A percentile compares a stretch with the other conserved stretches of the same genome.
These are phyloP conservation scores for Xylariaceae sp. DNA, from an alignment of 2,329 filamentous ascomycete genomes.

Conservation along the genomic window DNA sequence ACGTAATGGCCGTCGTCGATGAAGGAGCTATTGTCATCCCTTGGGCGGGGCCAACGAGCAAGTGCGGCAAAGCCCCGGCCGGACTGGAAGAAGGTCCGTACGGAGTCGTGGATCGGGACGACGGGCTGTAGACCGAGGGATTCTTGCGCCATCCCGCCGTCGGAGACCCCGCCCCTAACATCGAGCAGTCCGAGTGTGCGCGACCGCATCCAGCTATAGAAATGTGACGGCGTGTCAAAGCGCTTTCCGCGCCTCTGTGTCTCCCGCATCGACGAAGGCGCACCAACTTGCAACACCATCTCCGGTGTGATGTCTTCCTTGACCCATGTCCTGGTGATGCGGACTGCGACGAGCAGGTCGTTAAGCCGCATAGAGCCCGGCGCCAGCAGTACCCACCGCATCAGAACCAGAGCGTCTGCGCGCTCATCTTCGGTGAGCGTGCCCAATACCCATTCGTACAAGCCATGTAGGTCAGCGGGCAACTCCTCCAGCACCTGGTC, in stretches of 20 bases:
- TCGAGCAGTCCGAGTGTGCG: constrained; percentile 8
- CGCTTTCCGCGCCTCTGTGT: constrained; percentile 12
- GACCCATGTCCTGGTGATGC: constrained; percentile 5
- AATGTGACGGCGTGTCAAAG: constrained; percentile 13
- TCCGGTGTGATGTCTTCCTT: constrained; percentile 2
- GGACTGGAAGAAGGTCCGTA: constrained; percentile 10
- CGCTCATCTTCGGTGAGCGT: constrained; percentile 7
- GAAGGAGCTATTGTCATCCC: not conserved
- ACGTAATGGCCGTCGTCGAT: constrained; percentile 10
- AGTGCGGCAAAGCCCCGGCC: constrained; percentile 10
- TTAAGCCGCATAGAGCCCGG: constrained; percentile 11
- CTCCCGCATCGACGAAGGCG: constrained; percentile 11
- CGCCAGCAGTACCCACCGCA: constrained; percentile 12
- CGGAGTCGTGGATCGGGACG: constrained; percentile 8
- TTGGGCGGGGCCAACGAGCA: not conserved
- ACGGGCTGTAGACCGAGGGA: constrained; percentile 12
- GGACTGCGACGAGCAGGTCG: constrained; percentile 10
- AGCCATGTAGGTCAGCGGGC: constrained; percentile 5
- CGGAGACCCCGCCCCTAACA: not conserved
- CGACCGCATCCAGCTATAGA: constrained; percentile 10
- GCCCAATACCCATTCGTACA: constrained; percentile 8
- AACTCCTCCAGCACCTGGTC: constrained; percentile 4
- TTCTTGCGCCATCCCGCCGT: constrained; percentile 2
- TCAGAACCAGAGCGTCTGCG: constrained; percentile 8
- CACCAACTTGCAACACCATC: constrained; percentile 7